Conservation (phyloP, 2,329 filamentous ascomycete genomes). For the Cordyceps javanica region DNA sequence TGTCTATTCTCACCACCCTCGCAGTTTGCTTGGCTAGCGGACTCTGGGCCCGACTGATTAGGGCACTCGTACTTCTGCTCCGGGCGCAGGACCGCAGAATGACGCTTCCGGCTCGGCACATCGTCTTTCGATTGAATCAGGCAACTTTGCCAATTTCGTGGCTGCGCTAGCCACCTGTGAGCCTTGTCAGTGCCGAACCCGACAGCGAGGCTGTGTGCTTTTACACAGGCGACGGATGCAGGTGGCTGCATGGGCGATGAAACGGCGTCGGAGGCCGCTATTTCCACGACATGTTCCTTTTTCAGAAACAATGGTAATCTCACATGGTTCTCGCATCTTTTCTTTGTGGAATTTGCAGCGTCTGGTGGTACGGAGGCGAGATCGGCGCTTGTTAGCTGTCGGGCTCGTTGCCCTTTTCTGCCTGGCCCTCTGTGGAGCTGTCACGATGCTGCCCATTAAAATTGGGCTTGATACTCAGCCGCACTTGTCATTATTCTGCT, state of each 20-base stretch:
- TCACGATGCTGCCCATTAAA: background rate
- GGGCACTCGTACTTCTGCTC: background rate
- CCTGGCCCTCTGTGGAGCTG: background rate
- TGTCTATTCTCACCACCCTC: too few species aligned
- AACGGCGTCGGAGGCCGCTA: background rate
- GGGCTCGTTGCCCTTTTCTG: background rate
- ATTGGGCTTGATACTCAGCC: background rate
- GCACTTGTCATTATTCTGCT: background rate
- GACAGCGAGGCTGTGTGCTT: background rate
- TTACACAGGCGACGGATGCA: background rate
- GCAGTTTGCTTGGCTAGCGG: too few species aligned
- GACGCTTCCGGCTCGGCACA: background rate
- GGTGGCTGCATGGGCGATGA: slow-evolving; percentile 1
- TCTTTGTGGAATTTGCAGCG: too few species aligned
- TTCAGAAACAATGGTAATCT: background rate
- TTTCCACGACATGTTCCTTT: background rate
- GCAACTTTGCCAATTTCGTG: slow-evolving; percentile 3
- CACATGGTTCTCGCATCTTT: background rate
- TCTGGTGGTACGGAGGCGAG: background rate
- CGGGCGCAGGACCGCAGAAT: background rate
- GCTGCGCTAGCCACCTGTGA: background rate
- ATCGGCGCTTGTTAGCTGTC: background rate
- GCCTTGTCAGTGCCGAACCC: background rate
- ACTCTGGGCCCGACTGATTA: background rate
- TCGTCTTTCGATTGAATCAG: background rate